Conservation (phyloP, 805 yeast genomes). For the Nakazawaea molendinolei region DNA sequence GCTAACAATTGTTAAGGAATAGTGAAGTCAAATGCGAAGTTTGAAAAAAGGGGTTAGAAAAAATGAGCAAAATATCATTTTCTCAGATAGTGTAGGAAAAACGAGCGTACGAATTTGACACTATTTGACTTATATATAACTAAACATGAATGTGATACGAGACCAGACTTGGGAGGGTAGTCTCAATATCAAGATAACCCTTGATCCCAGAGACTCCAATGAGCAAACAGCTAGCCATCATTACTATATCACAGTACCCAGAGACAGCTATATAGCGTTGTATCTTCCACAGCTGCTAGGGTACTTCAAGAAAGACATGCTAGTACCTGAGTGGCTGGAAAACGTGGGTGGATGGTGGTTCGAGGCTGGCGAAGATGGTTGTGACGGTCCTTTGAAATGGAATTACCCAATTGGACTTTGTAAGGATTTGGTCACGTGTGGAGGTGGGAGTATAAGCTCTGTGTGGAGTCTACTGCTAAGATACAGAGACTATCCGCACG, state of each 20-base stretch:
- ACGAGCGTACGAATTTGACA: not conserved
- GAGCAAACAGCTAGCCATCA: conserved; percentile 17
- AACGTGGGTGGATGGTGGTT: conserved; percentile 48
- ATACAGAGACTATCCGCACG: conserved; percentile 36
- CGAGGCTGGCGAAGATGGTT: conserved; percentile 39
- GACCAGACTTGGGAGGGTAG: conserved; percentile 48
- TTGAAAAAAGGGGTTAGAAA: too few relatives aligned
- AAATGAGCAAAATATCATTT: too few relatives aligned
- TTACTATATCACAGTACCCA: conserved; percentile 18
- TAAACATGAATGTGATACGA: conserved; percentile 24
- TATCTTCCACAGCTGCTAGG: conserved; percentile 29
- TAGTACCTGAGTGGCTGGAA: conserved; percentile 16
- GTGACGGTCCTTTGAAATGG: conserved; percentile 66
- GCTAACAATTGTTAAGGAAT: too few relatives aligned
- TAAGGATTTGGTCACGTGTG: conserved; percentile 39
- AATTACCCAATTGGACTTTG: conserved; percentile 68
- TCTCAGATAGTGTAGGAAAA: too few relatives aligned
- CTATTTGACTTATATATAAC: conserved; percentile 16
- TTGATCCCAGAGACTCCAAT: conserved; percentile 19
- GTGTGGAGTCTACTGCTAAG: conserved; percentile 43
- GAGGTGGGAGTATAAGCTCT: conserved; percentile 8
- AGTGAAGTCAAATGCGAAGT: too few relatives aligned
- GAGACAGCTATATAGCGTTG: conserved; percentile 50
- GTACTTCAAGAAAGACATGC: conserved; percentile 29
- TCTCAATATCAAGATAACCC: conserved; percentile 35